A percentile compares a stretch with the other conserved stretches of the same genome.
Conservation (phyloP, 192 early-diverging fungal species). For the Linnemannia exigua region DNA sequence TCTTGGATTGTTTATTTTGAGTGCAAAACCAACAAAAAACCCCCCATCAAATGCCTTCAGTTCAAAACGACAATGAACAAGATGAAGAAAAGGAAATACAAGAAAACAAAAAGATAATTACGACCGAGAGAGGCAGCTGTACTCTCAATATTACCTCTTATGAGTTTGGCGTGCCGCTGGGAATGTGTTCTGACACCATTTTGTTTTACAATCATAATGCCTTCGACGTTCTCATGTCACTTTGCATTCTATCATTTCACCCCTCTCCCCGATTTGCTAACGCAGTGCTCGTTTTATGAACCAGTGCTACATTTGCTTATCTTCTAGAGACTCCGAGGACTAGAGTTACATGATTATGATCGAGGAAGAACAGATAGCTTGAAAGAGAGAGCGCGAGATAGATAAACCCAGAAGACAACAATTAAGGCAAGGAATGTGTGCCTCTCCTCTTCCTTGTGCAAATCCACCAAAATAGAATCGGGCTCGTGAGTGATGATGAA, state of each 20-base stretch:
- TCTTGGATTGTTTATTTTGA: neutral
- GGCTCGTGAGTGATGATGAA: too few relatives aligned
- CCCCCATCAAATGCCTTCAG: neutral
- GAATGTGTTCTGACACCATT: neutral
- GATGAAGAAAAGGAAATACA: neutral
- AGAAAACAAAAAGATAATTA: neutral
- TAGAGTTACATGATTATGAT: neutral
- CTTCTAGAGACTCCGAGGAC: constrained; percentile 1
- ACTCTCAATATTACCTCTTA: neutral
- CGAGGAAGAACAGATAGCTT: neutral
- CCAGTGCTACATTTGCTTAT: neutral
- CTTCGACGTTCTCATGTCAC: neutral
- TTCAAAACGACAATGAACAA: neutral
- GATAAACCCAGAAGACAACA: too few relatives aligned
- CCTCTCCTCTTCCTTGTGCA: too few relatives aligned
- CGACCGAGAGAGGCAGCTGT: neutral
- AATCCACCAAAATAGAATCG: too few relatives aligned
- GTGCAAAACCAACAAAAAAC: neutral
- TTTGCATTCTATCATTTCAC: neutral
- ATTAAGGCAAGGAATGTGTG: too few relatives aligned
- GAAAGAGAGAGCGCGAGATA: too few relatives aligned
- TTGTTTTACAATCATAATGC: constrained; percentile 2
- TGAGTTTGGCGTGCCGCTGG: neutral
- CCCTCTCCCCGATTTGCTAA: too few relatives aligned
- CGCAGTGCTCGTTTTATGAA: too few relatives aligned